Evolutionary conservation across 2,329 filamentous ascomycete genomes (phyloP).

Genomic region (Trichoderma polysporum): DNA sequence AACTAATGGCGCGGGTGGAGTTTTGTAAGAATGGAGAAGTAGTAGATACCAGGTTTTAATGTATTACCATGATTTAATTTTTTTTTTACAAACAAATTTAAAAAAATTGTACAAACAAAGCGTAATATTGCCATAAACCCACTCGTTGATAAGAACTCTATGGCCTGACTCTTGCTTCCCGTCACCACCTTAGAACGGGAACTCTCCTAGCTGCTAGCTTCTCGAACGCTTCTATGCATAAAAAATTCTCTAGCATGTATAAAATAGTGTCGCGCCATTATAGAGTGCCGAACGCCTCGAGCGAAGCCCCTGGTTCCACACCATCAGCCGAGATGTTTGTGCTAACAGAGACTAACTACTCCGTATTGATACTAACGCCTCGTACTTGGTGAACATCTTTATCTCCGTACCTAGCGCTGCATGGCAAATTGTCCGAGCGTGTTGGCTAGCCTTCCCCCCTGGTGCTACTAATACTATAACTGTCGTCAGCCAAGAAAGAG

Average conservation of each 20-base stretch:
- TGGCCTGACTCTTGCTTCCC: conserved; percentile 10
- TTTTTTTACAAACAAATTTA: neutral
- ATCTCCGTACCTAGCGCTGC: neutral
- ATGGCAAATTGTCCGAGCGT: neutral
- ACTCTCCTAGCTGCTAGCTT: conserved; percentile 5
- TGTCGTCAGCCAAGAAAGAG: no score
- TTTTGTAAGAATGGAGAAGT: neutral
- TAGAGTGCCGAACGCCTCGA: neutral
- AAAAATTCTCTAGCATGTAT: neutral
- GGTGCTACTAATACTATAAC: no score
- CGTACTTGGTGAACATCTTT: neutral
- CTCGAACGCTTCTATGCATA: conserved; percentile 16
- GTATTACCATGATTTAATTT: neutral
- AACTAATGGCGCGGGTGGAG: neutral
- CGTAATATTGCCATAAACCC: neutral
- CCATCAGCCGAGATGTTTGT: neutral
- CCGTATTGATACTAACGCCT: neutral
- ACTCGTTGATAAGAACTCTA: neutral
- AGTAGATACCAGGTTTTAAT: neutral
- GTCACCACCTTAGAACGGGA: neutral
- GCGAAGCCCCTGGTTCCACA: neutral
- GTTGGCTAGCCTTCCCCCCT: no score
- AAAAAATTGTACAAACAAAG: neutral
- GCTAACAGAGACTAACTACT: neutral
- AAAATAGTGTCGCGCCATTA: neutral